Base-by-base conservation (phyloP, 2,329 filamentous ascomycete species). In the Eurotiales sp. region DNA sequence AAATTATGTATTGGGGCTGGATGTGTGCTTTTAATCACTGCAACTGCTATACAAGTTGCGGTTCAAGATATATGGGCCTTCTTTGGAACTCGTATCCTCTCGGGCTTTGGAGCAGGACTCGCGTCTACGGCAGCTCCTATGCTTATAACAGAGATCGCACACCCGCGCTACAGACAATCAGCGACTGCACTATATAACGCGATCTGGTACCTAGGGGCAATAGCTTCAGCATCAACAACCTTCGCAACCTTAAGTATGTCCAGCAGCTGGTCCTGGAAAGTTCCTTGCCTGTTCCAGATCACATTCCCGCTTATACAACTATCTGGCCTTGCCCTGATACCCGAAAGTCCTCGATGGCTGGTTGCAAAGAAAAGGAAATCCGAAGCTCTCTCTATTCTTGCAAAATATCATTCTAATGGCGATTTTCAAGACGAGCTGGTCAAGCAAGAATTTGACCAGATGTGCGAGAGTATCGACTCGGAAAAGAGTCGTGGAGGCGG, bases 261-360 rank as follows among this genome's bases (percentile, higher is more conserved):
- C 1, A 50, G 39, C 0, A 56, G 83, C 46, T 81, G 83, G 30
- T 80, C 81, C 3, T 81, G 79, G 71, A 76, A 45, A 53, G 23
- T 55, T 2, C 46, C 59, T 32, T 11, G 59, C 85, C 46, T 81
- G 82, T 30, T 84, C 82, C 11, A 43, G 53, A 17, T 53, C 58
- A 1, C 50, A 53, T 1, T 73, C 83, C 81, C 27, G 86, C 83
- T 1, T 71, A 78, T 23, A 71, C 75, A 30, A 78, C 86, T 54
- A 62, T 70, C 8, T 77, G 66, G 56, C 72, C 85, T 60, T 87
- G 83, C 83, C 82, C 81, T 3, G 87, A 5, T 48, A 4, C 11
- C 34, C 0, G 79, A 85, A 61, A 82, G 78, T 1, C 83, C 83
- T 2, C 69, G 82, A 45, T 85, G 81, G 81, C 73, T 84, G n/a